phyloP scores from a whole-genome alignment of 805 yeast genomes.

The Metschnikowia peoriensis region DNA sequence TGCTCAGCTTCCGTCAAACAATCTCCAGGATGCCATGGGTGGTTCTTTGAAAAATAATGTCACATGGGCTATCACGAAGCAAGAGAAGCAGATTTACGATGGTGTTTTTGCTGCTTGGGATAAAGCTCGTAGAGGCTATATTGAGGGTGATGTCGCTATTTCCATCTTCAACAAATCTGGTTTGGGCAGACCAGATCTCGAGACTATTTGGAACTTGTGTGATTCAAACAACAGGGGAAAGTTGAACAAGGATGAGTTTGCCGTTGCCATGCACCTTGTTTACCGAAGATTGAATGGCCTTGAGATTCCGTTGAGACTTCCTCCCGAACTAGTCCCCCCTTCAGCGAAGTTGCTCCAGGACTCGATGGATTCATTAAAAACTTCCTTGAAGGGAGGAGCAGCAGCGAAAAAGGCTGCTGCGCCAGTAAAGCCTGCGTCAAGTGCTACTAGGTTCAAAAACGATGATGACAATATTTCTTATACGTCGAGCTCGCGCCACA shows the following conservation, averaged over 20 bases:
- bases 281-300: constrained; percentile 87
- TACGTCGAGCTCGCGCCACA: constrained; percentile 64
- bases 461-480: constrained; percentile 71
- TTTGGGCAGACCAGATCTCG: constrained; percentile 78
- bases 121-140: constrained; percentile 57
- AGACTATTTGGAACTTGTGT: constrained; percentile 85
- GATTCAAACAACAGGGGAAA: constrained; percentile 82
- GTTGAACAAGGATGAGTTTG: constrained; percentile 85
- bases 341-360: constrained; percentile 73
- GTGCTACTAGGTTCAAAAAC: constrained; percentile 55
- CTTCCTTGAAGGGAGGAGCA: constrained; percentile 47
- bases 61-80: constrained; percentile 81
- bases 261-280: constrained; percentile 95
- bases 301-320: constrained; percentile 77
- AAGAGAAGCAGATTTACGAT: constrained; percentile 83
- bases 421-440: constrained; percentile 23
- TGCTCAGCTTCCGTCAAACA: constrained; percentile 34
- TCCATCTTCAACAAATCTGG: constrained; percentile 90
- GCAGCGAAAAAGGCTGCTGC: constrained; percentile 18
- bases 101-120: constrained; percentile 91
- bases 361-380: constrained; percentile 67
- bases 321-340: constrained; percentile 89
- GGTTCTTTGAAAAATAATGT: constrained; percentile 50
- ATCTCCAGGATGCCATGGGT: constrained; percentile 44
- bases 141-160: constrained; percentile 81